Evolutionary conservation across 2,329 filamentous ascomycete genomes (phyloP).

Genomic region (Xylariaceae sp.): DNA sequence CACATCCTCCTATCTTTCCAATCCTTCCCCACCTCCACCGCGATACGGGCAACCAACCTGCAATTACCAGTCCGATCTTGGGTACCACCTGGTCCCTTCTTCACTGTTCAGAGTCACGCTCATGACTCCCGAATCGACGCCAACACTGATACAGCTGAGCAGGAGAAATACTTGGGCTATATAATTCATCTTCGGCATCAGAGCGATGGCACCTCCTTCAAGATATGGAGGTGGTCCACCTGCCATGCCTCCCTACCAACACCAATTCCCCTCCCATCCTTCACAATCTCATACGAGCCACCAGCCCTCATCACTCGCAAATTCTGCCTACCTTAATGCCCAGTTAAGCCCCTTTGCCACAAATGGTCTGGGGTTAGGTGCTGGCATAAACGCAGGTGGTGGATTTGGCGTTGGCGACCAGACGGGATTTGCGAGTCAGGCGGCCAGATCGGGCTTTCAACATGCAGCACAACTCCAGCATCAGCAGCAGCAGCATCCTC

Average conservation of each 20-base stretch:
- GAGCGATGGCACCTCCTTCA: constrained; percentile 33
- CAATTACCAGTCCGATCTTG: too few species aligned
- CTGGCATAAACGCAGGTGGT: constrained; percentile 43
- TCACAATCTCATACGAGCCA: constrained; percentile 44
- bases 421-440: constrained; percentile 79
- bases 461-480: constrained; percentile 60
- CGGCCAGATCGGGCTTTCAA: constrained; percentile 81
- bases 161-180: constrained; percentile 13
- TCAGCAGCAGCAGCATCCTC: constrained; percentile 43
- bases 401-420: constrained; percentile 55
- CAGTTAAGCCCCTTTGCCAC: constrained; percentile 64
- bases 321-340: constrained; percentile 68
- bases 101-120: constrained; percentile 1
- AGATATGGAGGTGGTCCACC: constrained; percentile 45
- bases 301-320: constrained; percentile 54
- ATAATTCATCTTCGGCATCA: constrained; percentile 7
- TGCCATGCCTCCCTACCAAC: constrained; percentile 41
- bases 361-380: constrained; percentile 55
- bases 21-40: too few species aligned
- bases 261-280: constrained; percentile 52
- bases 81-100: too few species aligned
- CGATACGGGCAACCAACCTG: too few species aligned
- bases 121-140: constrained; percentile 12
- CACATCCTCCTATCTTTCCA: too few species aligned
- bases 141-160: constrained; percentile 6